Conservation (phyloP, 2,329 filamentous ascomycete genomes). For the Coniochaeta hoffmannii region DNA sequence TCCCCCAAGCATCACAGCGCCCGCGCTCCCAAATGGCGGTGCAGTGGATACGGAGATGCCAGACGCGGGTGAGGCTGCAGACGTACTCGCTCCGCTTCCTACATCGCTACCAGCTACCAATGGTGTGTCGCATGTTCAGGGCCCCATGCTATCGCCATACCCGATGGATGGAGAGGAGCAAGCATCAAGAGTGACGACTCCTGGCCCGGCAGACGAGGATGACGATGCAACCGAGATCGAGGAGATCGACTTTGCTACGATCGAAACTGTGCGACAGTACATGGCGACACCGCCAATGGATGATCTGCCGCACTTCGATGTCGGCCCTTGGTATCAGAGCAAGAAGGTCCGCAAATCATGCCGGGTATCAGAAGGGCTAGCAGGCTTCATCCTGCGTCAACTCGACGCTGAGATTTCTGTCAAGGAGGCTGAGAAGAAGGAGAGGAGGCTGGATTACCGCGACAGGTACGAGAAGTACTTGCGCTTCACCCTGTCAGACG, state of each 20-base stretch:
- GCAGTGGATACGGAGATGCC: constrained; percentile 29
- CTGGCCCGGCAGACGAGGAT: constrained; percentile 38
- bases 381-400: constrained; percentile 37
- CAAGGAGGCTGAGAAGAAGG: constrained; percentile 29
- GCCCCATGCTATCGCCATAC: constrained; percentile 9
- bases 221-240: constrained; percentile 49
- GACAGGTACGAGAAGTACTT: constrained; percentile 45
- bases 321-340: constrained; percentile 41
- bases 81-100: constrained; percentile 6
- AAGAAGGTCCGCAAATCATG: constrained; percentile 34
- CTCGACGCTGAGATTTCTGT: constrained; percentile 33
- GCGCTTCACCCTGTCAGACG: constrained; percentile 47
- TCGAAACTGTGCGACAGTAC: constrained; percentile 41
- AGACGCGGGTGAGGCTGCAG: constrained; percentile 18
- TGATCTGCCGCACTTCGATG: constrained; percentile 39
- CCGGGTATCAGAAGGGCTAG: constrained; percentile 29
- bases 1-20: constrained; percentile 16
- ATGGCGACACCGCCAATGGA: constrained; percentile 49
- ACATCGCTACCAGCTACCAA: constrained; percentile 5
- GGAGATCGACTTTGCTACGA: constrained; percentile 40
- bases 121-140: constrained; percentile 13
- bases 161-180: constrained; percentile 10
- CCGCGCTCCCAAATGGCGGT: constrained; percentile 10
- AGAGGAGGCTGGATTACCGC: constrained; percentile 32
- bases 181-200: constrained; percentile 19